These are phyloP conservation scores for Chenopodium suecicum DNA, from an alignment of 148 eudicot genomes.

Conservation along the genomic window DNA sequence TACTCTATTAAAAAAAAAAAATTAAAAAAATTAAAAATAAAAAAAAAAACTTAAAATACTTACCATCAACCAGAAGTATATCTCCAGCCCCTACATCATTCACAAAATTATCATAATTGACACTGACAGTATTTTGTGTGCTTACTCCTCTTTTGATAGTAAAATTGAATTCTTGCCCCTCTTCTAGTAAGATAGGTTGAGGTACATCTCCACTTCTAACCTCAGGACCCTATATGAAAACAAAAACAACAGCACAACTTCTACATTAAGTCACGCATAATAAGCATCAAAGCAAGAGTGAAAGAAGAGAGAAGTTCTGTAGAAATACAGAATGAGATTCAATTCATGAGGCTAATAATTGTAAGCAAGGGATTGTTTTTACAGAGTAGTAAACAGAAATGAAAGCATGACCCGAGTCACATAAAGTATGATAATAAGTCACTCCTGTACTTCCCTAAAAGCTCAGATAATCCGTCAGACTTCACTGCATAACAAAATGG, in stretches of 20 bases:
- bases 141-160: slow-evolving; percentile 90
- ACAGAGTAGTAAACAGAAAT: background rate
- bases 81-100: slow-evolving; percentile 95
- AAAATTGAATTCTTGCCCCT: slow-evolving; percentile 92
- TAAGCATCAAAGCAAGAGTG: background rate
- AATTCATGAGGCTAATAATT: background rate
- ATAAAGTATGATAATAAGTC: background rate
- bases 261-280: slow-evolving; percentile 8
- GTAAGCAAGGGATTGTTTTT: background rate
- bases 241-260: background rate
- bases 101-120: slow-evolving; percentile 91
- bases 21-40: no score
- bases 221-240: slow-evolving; percentile 80
- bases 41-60: slow-evolving; percentile 19
- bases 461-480: background rate
- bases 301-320: background rate
- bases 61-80: slow-evolving; percentile 91
- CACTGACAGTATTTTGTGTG: slow-evolving; percentile 86
- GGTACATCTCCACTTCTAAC: slow-evolving; percentile 99
- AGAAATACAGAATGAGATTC: background rate
- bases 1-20: no score
- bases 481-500: background rate
- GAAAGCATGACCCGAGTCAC: background rate
- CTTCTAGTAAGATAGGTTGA: slow-evolving; percentile 73
- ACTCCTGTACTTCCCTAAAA: background rate